Conservation (phyloP, 2,329 filamentous ascomycete species). For the Emydomyces testavorans region DNA sequence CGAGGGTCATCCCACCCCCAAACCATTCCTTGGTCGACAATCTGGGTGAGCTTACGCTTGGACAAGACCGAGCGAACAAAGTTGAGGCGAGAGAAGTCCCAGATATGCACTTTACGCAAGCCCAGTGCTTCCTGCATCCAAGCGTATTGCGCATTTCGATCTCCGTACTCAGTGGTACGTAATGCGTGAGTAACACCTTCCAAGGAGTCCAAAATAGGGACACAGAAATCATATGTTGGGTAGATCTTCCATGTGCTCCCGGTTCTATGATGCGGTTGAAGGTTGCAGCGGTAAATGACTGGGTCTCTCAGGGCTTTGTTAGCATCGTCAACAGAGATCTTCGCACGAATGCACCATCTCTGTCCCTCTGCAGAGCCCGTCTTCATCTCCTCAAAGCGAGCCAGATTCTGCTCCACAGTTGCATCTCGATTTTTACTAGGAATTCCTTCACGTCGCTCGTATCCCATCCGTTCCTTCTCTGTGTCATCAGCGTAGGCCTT, state of each 20-base stretch:
- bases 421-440: conserved; percentile 70
- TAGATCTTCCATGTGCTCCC: conserved; percentile 56
- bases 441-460: conserved; percentile 73
- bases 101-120: conserved; percentile 38
- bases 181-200: conserved; percentile 56
- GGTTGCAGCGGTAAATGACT: conserved; percentile 92
- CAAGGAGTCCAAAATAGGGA: conserved; percentile 50
- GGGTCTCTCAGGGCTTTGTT: conserved; percentile 96
- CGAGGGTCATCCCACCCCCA: conserved; percentile 44
- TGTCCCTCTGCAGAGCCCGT: conserved; percentile 64
- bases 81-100: conserved; percentile 45
- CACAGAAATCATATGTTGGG: conserved; percentile 56
- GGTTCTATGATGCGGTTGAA: conserved; percentile 50
- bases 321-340: conserved; percentile 79
- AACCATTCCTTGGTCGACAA: conserved; percentile 38
- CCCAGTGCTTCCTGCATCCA: conserved; percentile 41
- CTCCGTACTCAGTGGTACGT: conserved; percentile 50
- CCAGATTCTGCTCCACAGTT: conserved; percentile 69
- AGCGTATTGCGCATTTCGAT: conserved; percentile 42
- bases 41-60: conserved; percentile 42
- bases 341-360: conserved; percentile 85
- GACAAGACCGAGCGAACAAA: conserved; percentile 42
- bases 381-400: conserved; percentile 90
- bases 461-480: conserved; percentile 73
- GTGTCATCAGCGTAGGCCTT: conserved; percentile 93